Evolutionary conservation across 176 grass and related monocot genomes (phyloP).

Genomic region (Musa beccarii): DNA sequence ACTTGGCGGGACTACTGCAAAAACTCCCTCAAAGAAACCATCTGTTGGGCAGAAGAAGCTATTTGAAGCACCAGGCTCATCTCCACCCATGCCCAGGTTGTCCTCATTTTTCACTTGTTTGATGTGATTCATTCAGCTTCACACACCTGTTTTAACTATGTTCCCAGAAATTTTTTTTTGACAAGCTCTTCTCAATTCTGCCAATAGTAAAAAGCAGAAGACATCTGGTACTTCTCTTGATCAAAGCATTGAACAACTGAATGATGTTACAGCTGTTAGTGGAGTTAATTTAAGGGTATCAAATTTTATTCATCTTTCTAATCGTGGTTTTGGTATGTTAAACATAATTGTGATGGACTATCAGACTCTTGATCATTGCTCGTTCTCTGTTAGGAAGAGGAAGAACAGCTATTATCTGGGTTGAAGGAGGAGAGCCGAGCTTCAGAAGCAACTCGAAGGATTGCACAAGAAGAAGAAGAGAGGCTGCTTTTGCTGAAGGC

Average conservation of each 20-base stretch:
- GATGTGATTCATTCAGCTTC: conserved; percentile 10
- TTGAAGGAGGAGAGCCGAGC: conserved; percentile 75
- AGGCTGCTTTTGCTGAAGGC: conserved; percentile 70
- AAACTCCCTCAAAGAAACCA: conserved; percentile 70
- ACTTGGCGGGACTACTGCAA: conserved; percentile 26
- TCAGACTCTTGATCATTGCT: conserved; percentile 6
- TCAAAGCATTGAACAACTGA: conserved; percentile 97
- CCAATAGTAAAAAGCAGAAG: conserved; percentile 87
- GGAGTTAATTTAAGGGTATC: conserved; percentile 96
- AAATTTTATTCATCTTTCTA: conserved; percentile 2
- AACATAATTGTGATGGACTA: background rate
- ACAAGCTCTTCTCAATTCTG: conserved; percentile 15
- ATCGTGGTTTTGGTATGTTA: background rate
- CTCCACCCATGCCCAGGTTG: conserved; percentile 67
- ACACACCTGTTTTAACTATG: background rate
- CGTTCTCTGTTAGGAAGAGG: conserved; percentile 62
- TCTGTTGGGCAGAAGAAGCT: conserved; percentile 88
- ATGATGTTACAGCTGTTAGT: conserved; percentile 97
- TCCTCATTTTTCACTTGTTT: conserved; percentile 14
- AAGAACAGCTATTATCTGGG: conserved; percentile 83
- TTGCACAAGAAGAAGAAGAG: conserved; percentile 93
- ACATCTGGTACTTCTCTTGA: conserved; percentile 59
- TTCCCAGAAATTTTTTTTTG: background rate
- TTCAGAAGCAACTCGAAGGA: conserved; percentile 81
- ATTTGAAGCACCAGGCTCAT: conserved; percentile 48